These are phyloP conservation scores for Chaetothyriales sp. DNA, from an alignment of 2,329 filamentous ascomycete species.

Conservation along the genomic window DNA sequence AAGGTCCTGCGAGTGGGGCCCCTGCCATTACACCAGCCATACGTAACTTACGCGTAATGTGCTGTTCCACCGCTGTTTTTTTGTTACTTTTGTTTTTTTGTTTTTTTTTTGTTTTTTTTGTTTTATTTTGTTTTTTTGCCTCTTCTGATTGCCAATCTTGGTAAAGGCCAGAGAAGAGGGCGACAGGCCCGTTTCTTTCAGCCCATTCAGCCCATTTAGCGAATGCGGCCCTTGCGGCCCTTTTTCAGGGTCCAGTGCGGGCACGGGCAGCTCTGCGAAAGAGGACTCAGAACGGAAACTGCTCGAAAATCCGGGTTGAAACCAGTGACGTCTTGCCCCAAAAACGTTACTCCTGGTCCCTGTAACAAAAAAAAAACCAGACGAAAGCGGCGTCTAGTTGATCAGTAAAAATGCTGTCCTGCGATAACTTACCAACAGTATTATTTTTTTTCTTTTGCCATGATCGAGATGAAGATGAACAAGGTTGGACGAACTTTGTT, in stretches of 20 bases:
- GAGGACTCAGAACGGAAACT: no score
- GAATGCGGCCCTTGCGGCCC: no score
- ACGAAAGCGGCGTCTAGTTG: neutral
- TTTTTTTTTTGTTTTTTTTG: no score
- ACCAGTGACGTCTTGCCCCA: neutral
- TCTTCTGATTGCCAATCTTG: no score
- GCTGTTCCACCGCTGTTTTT: neutral
- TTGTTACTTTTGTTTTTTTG: no score
- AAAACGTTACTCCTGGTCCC: neutral
- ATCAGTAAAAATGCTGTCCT: neutral
- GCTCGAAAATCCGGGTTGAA: neutral
- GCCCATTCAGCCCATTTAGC: no score
- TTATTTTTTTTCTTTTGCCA: no score
- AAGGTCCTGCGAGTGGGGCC: neutral
- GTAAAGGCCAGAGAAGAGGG: no score
- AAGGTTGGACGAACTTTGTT: neutral
- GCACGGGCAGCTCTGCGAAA: no score
- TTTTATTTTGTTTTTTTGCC: no score
- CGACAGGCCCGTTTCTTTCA: no score
- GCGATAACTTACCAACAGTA: neutral
- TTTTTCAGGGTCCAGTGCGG: no score
- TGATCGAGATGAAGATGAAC: neutral
- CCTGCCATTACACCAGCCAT: neutral
- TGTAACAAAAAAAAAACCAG: neutral
- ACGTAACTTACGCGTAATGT: neutral